phyloP scores from a whole-genome alignment of 768 basidiomycete genomes.

The Pisolithus microcarpus region DNA sequence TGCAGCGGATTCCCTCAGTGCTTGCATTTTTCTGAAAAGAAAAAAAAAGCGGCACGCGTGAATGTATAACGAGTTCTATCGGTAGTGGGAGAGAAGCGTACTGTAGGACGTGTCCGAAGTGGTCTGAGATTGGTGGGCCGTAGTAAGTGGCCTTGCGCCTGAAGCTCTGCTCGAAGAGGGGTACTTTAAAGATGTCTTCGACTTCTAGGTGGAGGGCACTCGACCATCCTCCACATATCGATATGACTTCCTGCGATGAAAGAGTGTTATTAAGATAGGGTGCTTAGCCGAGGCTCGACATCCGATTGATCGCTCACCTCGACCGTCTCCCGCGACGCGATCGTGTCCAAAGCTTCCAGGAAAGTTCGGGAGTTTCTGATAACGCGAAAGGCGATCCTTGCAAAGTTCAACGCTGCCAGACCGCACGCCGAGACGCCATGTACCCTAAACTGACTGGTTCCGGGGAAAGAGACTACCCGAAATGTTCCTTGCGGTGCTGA shows the following conservation, averaged over 20 bases:
- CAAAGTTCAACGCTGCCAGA: conserved; percentile 60
- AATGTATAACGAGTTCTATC: background rate
- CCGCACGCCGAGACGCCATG: conserved; percentile 49
- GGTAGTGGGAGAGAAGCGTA: background rate
- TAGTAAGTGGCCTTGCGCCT: conserved; percentile 1
- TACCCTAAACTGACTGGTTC: conserved; percentile 55
- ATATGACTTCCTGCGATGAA: background rate
- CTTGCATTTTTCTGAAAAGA: conserved; percentile 22
- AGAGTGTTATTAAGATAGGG: background rate
- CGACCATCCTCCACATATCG: conserved; percentile 38
- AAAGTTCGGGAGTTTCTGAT: conserved; percentile 6
- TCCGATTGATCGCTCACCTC: conserved; percentile 15
- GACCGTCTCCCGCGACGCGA: conserved; percentile 17
- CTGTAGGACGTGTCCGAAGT: background rate
- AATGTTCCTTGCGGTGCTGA: conserved; percentile 22
- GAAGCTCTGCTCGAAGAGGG: conserved; percentile 29
- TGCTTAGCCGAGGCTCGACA: background rate
- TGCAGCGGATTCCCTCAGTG: conserved; percentile 23
- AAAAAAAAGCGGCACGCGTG: background rate
- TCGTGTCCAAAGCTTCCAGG: conserved; percentile 13
- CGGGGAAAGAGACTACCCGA: conserved; percentile 38
- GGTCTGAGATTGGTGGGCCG: background rate
- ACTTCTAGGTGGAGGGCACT: conserved; percentile 39
- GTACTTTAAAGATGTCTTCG: conserved; percentile 37
- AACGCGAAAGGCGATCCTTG: conserved; percentile 39